A percentile compares a stretch with the other conserved stretches of the same genome.
Evolutionary conservation across 2,329 filamentous ascomycete species (phyloP).

Genomic region (Curvularia verruculosa): DNA sequence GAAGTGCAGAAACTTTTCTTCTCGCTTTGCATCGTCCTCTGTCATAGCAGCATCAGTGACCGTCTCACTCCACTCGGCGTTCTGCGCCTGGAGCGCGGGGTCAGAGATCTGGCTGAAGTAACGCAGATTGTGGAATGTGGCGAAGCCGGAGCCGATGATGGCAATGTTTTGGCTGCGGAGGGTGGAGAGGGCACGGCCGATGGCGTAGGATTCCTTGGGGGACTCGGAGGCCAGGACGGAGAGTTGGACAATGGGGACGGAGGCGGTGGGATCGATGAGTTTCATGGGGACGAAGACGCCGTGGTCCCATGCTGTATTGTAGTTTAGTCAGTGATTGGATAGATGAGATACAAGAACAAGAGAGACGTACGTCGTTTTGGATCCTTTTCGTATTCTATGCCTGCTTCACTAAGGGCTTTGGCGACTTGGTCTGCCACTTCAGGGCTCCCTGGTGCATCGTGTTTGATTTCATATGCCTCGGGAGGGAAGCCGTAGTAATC

Average conservation of each 20-base stretch:
- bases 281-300: constrained; percentile 66
- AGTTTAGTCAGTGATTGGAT: background rate
- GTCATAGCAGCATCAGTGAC: constrained; percentile 53
- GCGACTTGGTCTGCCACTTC: constrained; percentile 59
- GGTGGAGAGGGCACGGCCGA: constrained; percentile 59
- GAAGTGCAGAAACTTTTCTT: constrained; percentile 55
- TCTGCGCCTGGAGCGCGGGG: constrained; percentile 40
- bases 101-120: constrained; percentile 35
- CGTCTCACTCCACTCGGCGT: constrained; percentile 55
- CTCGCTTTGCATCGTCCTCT: constrained; percentile 46
- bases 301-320: constrained; percentile 61
- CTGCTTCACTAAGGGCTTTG: constrained; percentile 55
- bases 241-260: constrained; percentile 63
- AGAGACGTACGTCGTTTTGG: constrained; percentile 37
- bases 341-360: background rate
- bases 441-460: constrained; percentile 63
- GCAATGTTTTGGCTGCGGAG: constrained; percentile 63
- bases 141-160: constrained; percentile 66
- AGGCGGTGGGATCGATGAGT: constrained; percentile 60
- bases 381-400: constrained; percentile 49
- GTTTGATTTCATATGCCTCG: constrained; percentile 62
- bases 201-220: constrained; percentile 56
- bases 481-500: constrained; percentile 66
- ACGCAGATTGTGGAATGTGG: constrained; percentile 64
- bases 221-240: constrained; percentile 62